Conservation (phyloP, 257 asterid species). For the Ligustrum vulgare region DNA sequence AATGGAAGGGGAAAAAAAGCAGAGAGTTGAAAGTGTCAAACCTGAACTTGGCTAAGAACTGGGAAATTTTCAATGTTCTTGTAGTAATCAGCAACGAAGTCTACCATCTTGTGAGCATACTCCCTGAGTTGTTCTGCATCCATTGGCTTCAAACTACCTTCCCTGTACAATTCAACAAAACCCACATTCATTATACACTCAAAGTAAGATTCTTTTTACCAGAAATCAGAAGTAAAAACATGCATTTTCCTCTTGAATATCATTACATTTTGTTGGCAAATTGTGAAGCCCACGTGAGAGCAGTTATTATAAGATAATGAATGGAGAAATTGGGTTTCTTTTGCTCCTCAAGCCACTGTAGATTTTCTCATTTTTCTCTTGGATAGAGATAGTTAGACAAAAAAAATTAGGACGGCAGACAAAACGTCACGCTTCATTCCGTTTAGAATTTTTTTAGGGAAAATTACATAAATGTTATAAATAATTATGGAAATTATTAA, state of each 20-base stretch:
- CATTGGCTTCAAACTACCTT: slow-evolving; percentile 63
- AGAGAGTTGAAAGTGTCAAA: slow-evolving; percentile 12
- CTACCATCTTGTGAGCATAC: slow-evolving; percentile 86
- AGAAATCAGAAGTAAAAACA: not conserved
- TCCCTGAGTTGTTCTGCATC: slow-evolving; percentile 81
- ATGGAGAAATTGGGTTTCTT: not conserved
- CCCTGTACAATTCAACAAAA: slow-evolving; percentile 41
- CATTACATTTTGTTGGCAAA: slow-evolving; percentile 22
- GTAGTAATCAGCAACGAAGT: slow-evolving; percentile 94
- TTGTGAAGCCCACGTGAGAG: slow-evolving; percentile 2
- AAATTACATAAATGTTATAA: too few species aligned
- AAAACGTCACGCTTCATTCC: not conserved
- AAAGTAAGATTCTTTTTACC: not conserved
- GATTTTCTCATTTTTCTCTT: not conserved
- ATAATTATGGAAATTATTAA: too few species aligned
- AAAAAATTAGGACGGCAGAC: not conserved
- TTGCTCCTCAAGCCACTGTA: not conserved
- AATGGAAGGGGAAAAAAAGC: not conserved
- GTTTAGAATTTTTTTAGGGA: too few species aligned
- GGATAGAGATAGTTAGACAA: not conserved
- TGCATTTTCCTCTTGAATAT: slow-evolving; percentile 9
- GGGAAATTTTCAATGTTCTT: slow-evolving; percentile 74
- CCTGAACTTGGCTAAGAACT: slow-evolving; percentile 98
- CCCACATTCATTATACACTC: not conserved
- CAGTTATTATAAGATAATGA: not conserved